Base-by-base conservation (phyloP, 768 basidiomycete genomes). In the Amanita pallidorosea region DNA sequence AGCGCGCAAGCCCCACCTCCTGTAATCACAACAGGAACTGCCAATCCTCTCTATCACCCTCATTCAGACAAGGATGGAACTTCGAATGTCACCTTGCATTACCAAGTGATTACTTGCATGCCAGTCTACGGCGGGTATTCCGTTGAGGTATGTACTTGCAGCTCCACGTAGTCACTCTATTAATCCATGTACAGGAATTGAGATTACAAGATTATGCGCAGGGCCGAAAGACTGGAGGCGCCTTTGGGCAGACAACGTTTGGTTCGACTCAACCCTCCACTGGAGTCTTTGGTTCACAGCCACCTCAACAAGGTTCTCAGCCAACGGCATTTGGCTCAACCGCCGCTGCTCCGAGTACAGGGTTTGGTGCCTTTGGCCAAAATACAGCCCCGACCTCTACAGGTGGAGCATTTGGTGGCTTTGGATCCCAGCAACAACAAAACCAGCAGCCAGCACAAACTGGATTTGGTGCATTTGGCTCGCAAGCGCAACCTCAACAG, bases 91-190 rank as follows among this genome's bases (percentile, higher is more conserved):
- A 77, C 70, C 4, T 70, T 85, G 37, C 83, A 87, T 54, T 95
- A 85, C 64, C 90, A 94, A 65, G 77, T 82, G 34, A 90, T 91
- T 49, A 77, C 83, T 15, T 83, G 83, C 55, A 88, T 85, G 75
- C 85, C 85, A 13, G 74, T 75, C 15, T 95, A 92, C 61, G 67
- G 75, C 53, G 83, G 85, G 37, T 81, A 76, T 54, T 93, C 89
- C 18, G 77, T 88, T 54, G 90, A 84, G 73, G 88, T 81, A 56
- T 45, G 70, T 69, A 38, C 53, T 47, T 35, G 4, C 7, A 2
- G 49, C 45, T 54, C 44, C 49, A 5, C 33, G 25, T 48, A 48
- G 34, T 29, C 18, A 55, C 54, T 53, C 61, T 18, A 36, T 27
- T 33, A 17, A 40, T 47, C 52, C 12, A 38, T 49, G 11, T 51